These are phyloP conservation scores for Agaricus subrufescens DNA, from an alignment of 768 basidiomycete species.

Conservation along the genomic window DNA sequence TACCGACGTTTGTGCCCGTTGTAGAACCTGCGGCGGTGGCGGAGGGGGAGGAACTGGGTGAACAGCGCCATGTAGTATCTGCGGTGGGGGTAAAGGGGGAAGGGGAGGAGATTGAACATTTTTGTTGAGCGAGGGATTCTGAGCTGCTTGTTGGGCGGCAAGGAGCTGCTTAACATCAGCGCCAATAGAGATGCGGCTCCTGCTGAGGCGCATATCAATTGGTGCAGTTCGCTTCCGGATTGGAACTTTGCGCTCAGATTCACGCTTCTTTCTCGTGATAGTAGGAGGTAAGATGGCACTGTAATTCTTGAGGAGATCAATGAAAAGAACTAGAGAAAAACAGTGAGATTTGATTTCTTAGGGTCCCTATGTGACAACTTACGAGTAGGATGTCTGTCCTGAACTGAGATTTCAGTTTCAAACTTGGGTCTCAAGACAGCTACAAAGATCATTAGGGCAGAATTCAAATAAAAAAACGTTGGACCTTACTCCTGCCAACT, in stretches of 20 bases:
- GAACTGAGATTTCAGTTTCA: slow-evolving; percentile 83
- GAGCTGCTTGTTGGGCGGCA: slow-evolving; percentile 62
- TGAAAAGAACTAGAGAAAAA: slow-evolving; percentile 59
- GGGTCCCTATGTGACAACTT: slow-evolving; percentile 18
- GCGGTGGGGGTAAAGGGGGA: slow-evolving; percentile 27
- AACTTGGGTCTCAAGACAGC: slow-evolving; percentile 78
- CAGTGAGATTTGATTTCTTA: background rate
- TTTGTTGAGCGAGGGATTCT: slow-evolving; percentile 40
- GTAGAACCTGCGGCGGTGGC: slow-evolving; percentile 22
- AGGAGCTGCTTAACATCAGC: slow-evolving; percentile 68
- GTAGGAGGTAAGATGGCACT: slow-evolving; percentile 72
- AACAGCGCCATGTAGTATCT: slow-evolving; percentile 18
- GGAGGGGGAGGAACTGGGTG: slow-evolving; percentile 20
- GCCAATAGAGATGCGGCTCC: slow-evolving; percentile 69
- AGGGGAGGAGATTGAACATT: slow-evolving; percentile 23
- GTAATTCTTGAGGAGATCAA: slow-evolving; percentile 80
- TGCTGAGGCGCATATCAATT: slow-evolving; percentile 83
- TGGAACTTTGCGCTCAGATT: slow-evolving; percentile 82
- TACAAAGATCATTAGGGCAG: slow-evolving; percentile 23
- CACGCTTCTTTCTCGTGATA: slow-evolving; percentile 79
- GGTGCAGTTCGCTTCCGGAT: slow-evolving; percentile 82
- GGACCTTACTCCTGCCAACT: slow-evolving; percentile 71
- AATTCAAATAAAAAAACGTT: background rate
- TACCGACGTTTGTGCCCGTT: slow-evolving; percentile 17
- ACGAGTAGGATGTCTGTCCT: slow-evolving; percentile 86